Base-by-base conservation (phyloP, 164 flowering plant species). In the Chloranthus sessilifolius region DNA sequence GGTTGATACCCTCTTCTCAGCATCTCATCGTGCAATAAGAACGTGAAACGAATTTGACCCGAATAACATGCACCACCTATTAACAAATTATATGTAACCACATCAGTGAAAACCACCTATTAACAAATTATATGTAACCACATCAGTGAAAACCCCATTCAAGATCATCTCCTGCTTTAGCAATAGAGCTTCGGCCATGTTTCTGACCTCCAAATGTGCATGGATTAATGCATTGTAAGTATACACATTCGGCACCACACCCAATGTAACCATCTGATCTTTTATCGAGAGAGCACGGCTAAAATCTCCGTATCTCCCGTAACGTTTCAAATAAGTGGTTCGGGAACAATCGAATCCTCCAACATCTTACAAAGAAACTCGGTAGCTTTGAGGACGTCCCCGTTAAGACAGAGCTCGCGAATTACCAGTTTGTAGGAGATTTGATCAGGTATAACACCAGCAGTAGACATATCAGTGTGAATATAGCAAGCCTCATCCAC, bases 221-320 rank as follows among this genome's bases (percentile, higher is more conserved):
- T 66, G 56, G 48, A 84, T 74, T 58, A 84, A 59, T 7, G 82
- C 78, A 62, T 87, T 84, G 49, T 75, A 84, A 19, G 92, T 84
- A 53, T 56, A 84, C n/a, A 72, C 55, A 63, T 87, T 82, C 53
- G 88, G 85, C 19, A 9, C 20, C 53, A 84, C 75, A 47, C 81
- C 82, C 52, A 33, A 58, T 21, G 59, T 55, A 30, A 64, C 28
- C 95, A 87, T 87, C 62, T 65, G 64, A 57, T 80, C 70, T 61
- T 58, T 67, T 39, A 75, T 37, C 29, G 36, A 35, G n/a, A 70
- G 52, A 34, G 85, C 87, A 31, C 44, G 56, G 36, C 34, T 23
- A 15, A 73, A n/a, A 57, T 82, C 73, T 35, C 83, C 82, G 59
- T 15, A 30, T 62, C 77, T 80, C 37, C 88, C 88, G 65, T 64